Base-by-base conservation (phyloP, 2,329 filamentous ascomycete species). In the Scytalidium sp. region DNA sequence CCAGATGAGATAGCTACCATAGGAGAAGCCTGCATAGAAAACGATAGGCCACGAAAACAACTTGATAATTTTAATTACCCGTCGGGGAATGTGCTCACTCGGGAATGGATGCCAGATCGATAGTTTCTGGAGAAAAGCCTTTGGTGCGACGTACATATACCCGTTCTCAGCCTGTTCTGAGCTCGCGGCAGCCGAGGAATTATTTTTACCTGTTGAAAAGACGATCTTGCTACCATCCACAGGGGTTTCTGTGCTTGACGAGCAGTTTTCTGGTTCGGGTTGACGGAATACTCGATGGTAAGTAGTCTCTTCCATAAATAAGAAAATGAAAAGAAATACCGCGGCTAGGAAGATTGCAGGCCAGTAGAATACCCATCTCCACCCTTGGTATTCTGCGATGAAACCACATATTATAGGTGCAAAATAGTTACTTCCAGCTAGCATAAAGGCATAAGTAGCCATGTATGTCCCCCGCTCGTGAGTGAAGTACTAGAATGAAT, bases 291-390 rank as follows among this genome's bases (percentile, higher is more conserved):
- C 32, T 6, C 47, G 41, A 23, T 50, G 39, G 41, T 51, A 56
- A 29, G 47, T 81, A 5, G 79, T 81, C 60, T 83, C 80, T 60
- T 83, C 80, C 68, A 81, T 73, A 60, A 76, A 74, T 55, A 83
- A 76, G 65, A 80, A 81, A 0, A 78, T 61, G 52, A 79, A 69
- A 19, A 81, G 56, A 25, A 76, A 74, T n/a, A 64, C 68, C 2
- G 73, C 61, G 1, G 64, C 76, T 6, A 65, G 62, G 52, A 81
- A 70, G 32, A 83, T 80, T 4, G 78, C 74, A 17, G 72, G 72
- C 67, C 76, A 80, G 56, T 75, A 73, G 60, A 75, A 65, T 10
- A 71, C 69, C 73, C 75, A 79, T 45, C 68, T 54, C 75, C 75
- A 79, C 1, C 74, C 73, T 43, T 67, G 64, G 3, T 65, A 66